Percentiles rank a stretch among this genome's conserved stretches.
phyloP scores from a whole-genome alignment of 1,284 basidiomycete species.

The Ceraceosorus bombacis region DNA sequence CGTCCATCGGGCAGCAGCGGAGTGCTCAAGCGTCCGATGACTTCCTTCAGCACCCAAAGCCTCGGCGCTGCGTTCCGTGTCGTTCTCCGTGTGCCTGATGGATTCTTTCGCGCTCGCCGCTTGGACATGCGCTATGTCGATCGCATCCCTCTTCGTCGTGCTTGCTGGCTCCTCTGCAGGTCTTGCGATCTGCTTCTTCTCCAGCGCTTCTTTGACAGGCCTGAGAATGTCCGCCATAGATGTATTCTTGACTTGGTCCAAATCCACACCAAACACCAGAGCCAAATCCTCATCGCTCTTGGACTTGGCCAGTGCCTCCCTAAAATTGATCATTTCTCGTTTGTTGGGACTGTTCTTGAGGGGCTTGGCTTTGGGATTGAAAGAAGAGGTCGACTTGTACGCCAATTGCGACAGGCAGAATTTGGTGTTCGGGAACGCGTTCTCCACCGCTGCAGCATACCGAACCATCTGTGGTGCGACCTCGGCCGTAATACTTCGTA shows the following conservation, averaged over 20 bases:
- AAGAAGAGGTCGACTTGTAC: slow-evolving; percentile 29
- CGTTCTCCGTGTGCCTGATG: too few species aligned
- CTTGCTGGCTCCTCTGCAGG: too few species aligned
- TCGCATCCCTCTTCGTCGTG: too few species aligned
- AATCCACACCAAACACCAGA: slow-evolving; percentile 21
- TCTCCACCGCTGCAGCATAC: slow-evolving; percentile 51
- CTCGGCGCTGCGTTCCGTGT: too few species aligned
- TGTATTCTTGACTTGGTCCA: slow-evolving; percentile 11
- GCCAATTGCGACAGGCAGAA: slow-evolving; percentile 63
- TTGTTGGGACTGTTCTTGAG: slow-evolving; percentile 8
- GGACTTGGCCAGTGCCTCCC: slow-evolving; percentile 24
- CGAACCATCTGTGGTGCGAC: slow-evolving; percentile 40
- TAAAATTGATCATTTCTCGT: slow-evolving; percentile 15
- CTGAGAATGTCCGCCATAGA: slow-evolving; percentile 17
- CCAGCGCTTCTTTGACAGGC: slow-evolving; percentile 16
- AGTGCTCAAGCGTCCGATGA: too few species aligned
- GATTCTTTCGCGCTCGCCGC: too few species aligned
- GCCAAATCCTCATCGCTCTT: slow-evolving; percentile 31
- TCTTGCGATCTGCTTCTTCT: neutral
- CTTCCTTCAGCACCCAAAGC: too few species aligned
- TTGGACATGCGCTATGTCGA: too few species aligned
- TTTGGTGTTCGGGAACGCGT: slow-evolving; percentile 80
- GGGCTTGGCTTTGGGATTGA: slow-evolving; percentile 4
- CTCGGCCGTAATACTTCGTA: slow-evolving; percentile 26
- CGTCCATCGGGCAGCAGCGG: too few species aligned